Conservation (phyloP, 257 asterid genomes). For the Eustoma russellianum region DNA sequence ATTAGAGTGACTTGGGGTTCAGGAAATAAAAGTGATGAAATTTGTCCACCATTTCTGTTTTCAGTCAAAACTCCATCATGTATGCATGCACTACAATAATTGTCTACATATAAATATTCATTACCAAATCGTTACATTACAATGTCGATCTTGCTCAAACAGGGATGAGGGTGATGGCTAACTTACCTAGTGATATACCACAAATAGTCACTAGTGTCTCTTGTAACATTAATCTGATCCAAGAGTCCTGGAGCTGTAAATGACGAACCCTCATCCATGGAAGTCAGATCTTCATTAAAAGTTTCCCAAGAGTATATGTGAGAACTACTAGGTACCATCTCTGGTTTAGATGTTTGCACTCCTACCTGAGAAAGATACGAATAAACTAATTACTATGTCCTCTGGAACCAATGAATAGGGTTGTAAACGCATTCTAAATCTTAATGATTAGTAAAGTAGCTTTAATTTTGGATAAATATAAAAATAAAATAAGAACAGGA, state of each 20-base stretch:
- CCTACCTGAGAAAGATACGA: slow-evolving; percentile 47
- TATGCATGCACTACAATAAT: no score
- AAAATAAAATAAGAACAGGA: no score
- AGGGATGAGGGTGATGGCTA: no score
- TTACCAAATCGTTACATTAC: no score
- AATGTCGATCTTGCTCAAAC: no score
- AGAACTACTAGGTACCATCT: slow-evolving; percentile 48
- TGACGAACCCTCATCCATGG: slow-evolving; percentile 62
- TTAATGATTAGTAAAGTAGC: background rate
- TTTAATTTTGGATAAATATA: background rate
- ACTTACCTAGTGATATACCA: slow-evolving; percentile 26
- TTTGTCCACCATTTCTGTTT: no score
- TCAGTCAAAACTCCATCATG: no score
- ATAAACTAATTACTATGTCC: slow-evolving; percentile 3
- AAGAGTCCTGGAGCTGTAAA: slow-evolving; percentile 64
- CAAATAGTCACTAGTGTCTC: slow-evolving; percentile 83
- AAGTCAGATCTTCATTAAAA: slow-evolving; percentile 68
- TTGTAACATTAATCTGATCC: slow-evolving; percentile 89
- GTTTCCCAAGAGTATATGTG: slow-evolving; percentile 80
- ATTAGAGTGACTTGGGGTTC: no score
- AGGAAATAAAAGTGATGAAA: no score
- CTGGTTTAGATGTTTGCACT: slow-evolving; percentile 70
- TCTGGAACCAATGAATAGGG: background rate
- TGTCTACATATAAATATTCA: background rate
- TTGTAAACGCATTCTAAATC: background rate